Percentiles rank a stretch among this genome's conserved stretches.
Conservation (phyloP, 495 filamentous ascomycete genomes). For the Aspergillus sclerotioniger region DNA sequence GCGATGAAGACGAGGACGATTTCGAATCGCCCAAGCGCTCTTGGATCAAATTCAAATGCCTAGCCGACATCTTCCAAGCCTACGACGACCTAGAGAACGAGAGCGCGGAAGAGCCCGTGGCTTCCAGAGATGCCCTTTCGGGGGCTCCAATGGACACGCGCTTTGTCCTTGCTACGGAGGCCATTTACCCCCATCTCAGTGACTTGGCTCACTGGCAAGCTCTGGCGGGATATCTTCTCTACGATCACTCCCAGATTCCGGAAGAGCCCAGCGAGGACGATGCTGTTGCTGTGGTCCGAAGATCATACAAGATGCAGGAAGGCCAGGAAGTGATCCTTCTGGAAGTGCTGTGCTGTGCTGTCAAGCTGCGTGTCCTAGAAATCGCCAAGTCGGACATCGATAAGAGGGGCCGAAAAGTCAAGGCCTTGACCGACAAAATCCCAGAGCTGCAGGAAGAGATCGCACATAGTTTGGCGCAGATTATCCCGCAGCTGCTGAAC, state of each 20-base stretch:
- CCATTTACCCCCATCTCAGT: conserved; percentile 74
- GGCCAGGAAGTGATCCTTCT: conserved; percentile 82
- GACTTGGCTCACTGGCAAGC: conserved; percentile 85
- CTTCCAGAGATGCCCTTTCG: conserved; percentile 34
- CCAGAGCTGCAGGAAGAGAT: conserved; percentile 68
- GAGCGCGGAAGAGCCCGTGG: conserved; percentile 27
- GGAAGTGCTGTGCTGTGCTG: conserved; percentile 77
- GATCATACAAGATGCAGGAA: conserved; percentile 67
- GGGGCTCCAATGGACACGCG: conserved; percentile 65
- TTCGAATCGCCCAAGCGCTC: conserved; percentile 69
- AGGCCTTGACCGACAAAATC: conserved; percentile 58
- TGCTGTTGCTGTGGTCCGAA: conserved; percentile 53
- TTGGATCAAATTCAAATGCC: conserved; percentile 89
- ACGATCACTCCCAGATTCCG: conserved; percentile 71
- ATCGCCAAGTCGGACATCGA: conserved; percentile 55
- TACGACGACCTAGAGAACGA: conserved; percentile 65
- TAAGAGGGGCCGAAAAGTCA: conserved; percentile 61
- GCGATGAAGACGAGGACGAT: conserved; percentile 65
- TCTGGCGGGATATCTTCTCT: conserved; percentile 84
- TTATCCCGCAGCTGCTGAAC: conserved; percentile 81
- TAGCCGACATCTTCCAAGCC: conserved; percentile 75
- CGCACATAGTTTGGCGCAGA: conserved; percentile 66
- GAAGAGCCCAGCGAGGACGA: conserved; percentile 53
- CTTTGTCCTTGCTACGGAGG: conserved; percentile 79
- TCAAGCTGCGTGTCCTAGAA: conserved; percentile 63